Base-by-base conservation (phyloP, 768 basidiomycete genomes). In the Podaxis mareebaensis region DNA sequence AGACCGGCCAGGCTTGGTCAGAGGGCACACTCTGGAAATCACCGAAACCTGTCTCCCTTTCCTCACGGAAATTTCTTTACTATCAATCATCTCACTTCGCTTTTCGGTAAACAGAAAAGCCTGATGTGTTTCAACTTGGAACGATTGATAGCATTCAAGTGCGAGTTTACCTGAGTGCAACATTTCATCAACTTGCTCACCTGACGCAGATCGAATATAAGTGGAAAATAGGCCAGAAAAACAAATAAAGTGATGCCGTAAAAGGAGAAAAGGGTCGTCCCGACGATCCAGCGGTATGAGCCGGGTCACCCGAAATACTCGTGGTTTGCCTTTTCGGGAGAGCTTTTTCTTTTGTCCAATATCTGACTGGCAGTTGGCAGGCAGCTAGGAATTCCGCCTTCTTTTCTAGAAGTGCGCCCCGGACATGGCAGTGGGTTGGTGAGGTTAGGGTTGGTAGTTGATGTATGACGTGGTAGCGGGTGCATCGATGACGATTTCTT, bases 271-370 rank as follows among this genome's bases (percentile, higher is more conserved):
- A 46, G 44, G 44, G 44, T 46, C 44, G 44, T 38, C 30, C 48
- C 48, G 33, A 59, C 33, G 36, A 56, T 33, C 22, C 20, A 56
- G 46, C n/a, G 33, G 28, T 7, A 20, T 30, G 61, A 56, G 39
- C 61, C 55, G 53, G 61, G 42, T 62, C 53, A 42, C 48, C 61
- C 61, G 61, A 62, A 55, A 62, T 48, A 30, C n/a, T 62, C 61
- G 61, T 55, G 39, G 11, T 22, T 59, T 39, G 4, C n/a, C 46
- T 22, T 44, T 53, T 28, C 30, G 12, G 30, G 59, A 26, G 22
- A 20, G 20, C 44, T 20, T 17, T 46, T n/a, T 2, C 33, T 33
- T 33, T 10, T 33, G 33, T 33, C 30, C 1, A 33, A 46, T 46
- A 17, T n/a, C 44, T 46, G 44, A 22, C 44, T 8, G n/a, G 17